phyloP scores from a whole-genome alignment of 768 basidiomycete species.

The Hygrocybe punicea region DNA sequence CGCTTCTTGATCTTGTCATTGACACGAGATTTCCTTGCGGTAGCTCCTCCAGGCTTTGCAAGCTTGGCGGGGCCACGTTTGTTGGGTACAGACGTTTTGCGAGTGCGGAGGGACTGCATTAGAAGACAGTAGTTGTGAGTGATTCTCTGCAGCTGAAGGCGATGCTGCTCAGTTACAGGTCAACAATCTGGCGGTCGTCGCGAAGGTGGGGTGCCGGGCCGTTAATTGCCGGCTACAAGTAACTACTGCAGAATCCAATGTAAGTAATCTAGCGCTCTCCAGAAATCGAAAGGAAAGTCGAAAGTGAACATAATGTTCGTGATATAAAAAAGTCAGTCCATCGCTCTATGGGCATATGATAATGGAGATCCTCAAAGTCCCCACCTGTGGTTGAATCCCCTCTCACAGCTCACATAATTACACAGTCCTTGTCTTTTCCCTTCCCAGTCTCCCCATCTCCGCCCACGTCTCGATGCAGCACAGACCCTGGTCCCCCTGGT shows the following conservation, averaged over 20 bases:
- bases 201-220: too few relatives aligned
- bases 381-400: neutral
- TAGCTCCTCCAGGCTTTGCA: constrained; percentile 30
- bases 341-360: too few relatives aligned
- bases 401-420: constrained; percentile 65
- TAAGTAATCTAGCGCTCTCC: too few relatives aligned
- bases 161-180: neutral
- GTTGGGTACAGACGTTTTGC: constrained; percentile 47
- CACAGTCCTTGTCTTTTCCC: constrained; percentile 72
- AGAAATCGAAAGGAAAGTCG: too few relatives aligned
- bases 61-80: constrained; percentile 29
- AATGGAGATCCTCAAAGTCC: neutral
- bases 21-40: constrained; percentile 50
- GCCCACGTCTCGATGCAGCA: constrained; percentile 55
- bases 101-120: constrained; percentile 57
- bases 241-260: neutral
- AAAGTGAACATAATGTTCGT: too few relatives aligned
- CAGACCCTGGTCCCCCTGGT: constrained; percentile 59
- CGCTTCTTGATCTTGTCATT: constrained; percentile 96
- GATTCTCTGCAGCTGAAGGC: neutral
- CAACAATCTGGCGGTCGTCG: neutral
- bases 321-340: too few relatives aligned
- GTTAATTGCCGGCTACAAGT: too few relatives aligned
- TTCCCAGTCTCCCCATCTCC: constrained; percentile 41
- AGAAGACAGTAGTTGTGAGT: too few relatives aligned